phyloP scores from a whole-genome alignment of 2,329 filamentous ascomycete species.

The Stachybotrys echinatus region DNA sequence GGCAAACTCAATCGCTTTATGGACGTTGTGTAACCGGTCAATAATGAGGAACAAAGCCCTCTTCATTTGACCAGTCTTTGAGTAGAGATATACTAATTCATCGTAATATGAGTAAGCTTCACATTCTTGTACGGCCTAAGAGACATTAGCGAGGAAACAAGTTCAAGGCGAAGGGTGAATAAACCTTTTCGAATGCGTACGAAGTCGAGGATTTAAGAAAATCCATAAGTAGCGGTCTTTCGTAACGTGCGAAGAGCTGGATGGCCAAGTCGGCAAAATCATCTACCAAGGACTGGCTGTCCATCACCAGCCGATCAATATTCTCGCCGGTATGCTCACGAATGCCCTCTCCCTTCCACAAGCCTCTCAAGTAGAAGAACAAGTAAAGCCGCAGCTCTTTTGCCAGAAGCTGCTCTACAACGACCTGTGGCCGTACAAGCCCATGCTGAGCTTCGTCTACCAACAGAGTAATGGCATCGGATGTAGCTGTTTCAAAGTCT shows the following conservation, averaged over 20 bases:
- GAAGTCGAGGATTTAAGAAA: conserved; percentile 80
- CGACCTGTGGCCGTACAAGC: conserved; percentile 69
- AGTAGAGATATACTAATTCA: conserved; percentile 92
- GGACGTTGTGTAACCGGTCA: conserved; percentile 84
- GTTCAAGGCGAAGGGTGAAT: neutral
- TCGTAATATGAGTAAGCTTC: conserved; percentile 76
- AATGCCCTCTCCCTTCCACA: conserved; percentile 75
- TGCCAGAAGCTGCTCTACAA: conserved; percentile 71
- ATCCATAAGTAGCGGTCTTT: conserved; percentile 75
- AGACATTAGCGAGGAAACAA: conserved; percentile 8
- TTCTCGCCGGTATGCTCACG: conserved; percentile 47
- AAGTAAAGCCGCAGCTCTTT: conserved; percentile 69
- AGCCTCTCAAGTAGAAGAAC: conserved; percentile 83
- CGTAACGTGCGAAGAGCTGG: conserved; percentile 78
- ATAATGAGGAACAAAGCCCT: conserved; percentile 89
- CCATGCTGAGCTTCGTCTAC: conserved; percentile 90
- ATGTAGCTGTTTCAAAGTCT: conserved; percentile 74
- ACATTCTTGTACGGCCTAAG: conserved; percentile 66
- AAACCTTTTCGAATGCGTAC: conserved; percentile 76
- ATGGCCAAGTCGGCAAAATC: conserved; percentile 83
- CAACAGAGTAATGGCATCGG: conserved; percentile 78
- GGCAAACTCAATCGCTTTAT: conserved; percentile 88
- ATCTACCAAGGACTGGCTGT: conserved; percentile 68
- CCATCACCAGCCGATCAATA: conserved; percentile 50
- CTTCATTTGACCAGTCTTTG: conserved; percentile 92